A percentile compares a stretch with the other conserved stretches of the same genome.
Conservation (phyloP, 2,329 filamentous ascomycete species). For the Aureobasidium lini region DNA sequence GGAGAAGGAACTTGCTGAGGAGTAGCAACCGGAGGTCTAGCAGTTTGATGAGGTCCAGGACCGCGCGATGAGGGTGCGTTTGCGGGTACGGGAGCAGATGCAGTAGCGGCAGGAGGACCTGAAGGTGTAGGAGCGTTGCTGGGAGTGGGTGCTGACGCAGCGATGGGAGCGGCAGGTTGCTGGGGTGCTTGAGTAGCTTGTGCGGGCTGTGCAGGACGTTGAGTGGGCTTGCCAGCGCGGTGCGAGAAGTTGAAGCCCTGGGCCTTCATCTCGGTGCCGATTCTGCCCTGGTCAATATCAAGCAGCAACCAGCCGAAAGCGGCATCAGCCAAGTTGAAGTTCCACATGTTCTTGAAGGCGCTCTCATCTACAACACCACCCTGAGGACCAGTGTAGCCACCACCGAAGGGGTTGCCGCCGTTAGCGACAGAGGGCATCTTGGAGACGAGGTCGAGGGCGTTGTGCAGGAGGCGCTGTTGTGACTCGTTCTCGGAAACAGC, state of each 20-base stretch:
- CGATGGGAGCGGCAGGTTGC: conserved; percentile 30
- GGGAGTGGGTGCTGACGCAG: conserved; percentile 30
- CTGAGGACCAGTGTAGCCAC: conserved; percentile 63
- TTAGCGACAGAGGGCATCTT: conserved; percentile 97
- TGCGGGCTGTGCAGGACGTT: conserved; percentile 30
- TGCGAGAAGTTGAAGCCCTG: conserved; percentile 99
- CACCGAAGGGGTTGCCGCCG: conserved; percentile 93
- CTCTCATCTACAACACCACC: conserved; percentile 94
- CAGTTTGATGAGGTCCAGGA: conserved; percentile 12
- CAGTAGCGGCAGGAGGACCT: conserved; percentile 17
- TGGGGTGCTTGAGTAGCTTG: conserved; percentile 29
- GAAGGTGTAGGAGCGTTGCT: conserved; percentile 33
- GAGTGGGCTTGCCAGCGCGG: conserved; percentile 65
- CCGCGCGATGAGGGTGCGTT: conserved; percentile 23
- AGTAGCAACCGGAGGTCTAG: conserved; percentile 6
- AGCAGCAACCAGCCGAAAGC: conserved; percentile 94
- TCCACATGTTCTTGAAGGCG: conserved; percentile 99
- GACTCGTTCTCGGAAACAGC: conserved; percentile 90
- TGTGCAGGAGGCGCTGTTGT: conserved; percentile 84
- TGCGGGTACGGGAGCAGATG: conserved; percentile 29
- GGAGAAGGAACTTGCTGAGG: conserved; percentile 10
- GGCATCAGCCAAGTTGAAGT: conserved; percentile 96
- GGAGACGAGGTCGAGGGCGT: conserved; percentile 86
- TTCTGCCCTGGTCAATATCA: conserved; percentile 89
- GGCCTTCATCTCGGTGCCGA: conserved; percentile 96